A percentile compares a stretch with the other conserved stretches of the same genome.
Conservation (phyloP, 2,329 filamentous ascomycete species). For the Aspergillus pseudoviridinutans region DNA sequence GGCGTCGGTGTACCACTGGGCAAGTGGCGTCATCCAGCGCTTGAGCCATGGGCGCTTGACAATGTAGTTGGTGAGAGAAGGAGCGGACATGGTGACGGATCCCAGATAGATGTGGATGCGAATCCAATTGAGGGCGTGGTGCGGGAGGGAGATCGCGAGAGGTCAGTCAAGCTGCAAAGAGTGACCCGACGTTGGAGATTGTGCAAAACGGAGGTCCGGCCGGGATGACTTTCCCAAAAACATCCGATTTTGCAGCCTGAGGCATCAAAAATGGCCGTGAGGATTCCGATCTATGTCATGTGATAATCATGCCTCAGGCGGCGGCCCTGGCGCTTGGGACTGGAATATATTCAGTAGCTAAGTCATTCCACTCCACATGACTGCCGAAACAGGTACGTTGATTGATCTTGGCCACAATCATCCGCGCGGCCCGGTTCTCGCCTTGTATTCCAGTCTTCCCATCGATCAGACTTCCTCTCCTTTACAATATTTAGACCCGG, state of each 20-base stretch:
- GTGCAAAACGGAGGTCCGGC: conserved; percentile 37
- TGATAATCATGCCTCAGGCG: conserved; percentile 26
- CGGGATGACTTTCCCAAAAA: conserved; percentile 28
- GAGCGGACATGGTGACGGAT: conserved; percentile 61
- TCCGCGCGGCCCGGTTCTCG: conserved; percentile 10
- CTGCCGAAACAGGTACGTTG: conserved; percentile 10
- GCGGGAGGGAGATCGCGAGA: conserved; percentile 23
- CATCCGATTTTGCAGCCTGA: conserved; percentile 19
- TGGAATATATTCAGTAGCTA: conserved; percentile 7
- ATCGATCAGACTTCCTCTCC: conserved; percentile 5
- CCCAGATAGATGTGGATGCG: conserved; percentile 13
- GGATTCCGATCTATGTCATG: conserved; percentile 15
- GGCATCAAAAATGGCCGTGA: conserved; percentile 5
- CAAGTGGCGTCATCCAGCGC: conserved; percentile 72
- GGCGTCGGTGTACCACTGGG: conserved; percentile 84
- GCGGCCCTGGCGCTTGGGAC: conserved; percentile 7
- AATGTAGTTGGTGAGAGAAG: conserved; percentile 71
- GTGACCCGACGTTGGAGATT: conserved; percentile 38
- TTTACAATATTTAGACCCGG: conserved; percentile 4
- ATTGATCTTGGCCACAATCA: conserved; percentile 12
- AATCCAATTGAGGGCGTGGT: conserved; percentile 29
- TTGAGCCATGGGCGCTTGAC: conserved; percentile 81
- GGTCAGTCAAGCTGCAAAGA: conserved; percentile 31
- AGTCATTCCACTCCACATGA: conserved; percentile 19
- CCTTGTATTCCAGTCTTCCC: conserved; percentile 4